Evolutionary conservation across 2,329 filamentous ascomycete species (phyloP), one percentile per base, ranked within the genome.

Genomic region (Chrysoporthe austroafricana): DNA sequence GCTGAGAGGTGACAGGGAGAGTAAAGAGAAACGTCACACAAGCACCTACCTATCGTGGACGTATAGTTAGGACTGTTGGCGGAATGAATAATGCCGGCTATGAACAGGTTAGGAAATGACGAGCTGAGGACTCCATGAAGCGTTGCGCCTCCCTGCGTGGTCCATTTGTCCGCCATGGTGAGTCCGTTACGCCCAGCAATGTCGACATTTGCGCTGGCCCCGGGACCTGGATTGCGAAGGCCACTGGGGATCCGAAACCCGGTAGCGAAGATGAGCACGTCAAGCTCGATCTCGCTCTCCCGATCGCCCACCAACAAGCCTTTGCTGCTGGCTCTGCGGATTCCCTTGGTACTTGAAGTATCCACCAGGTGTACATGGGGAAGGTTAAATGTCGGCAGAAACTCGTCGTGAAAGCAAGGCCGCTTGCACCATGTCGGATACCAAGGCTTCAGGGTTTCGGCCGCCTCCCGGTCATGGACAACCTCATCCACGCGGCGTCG

Each of bases 371-470:
- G 76, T 2, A 87, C 84, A 66, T 84, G 83, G 0, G 75, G 70
- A 16, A 69, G 73, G 70, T 87, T 87, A 79, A 86, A 86, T 0
- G 79, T 72, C 0, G 73, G 68, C 0, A 86, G 77, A 66, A 82
- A 85, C 8, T 81, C 79, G 66, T 85, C 81, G 70, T 84, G 82
- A 73, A 85, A 86, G 62, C 76, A 79, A 0, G 85, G 84, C 0
- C 84, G 79, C 70, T 86, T 86, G 75, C 84, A 87, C 78, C 80
- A 84, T 1, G 74, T 75, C 1, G 79, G 77, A 72, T 85, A 86
- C 82, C 82, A 86, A 0, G 84, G 78, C 70, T 84, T 82, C 11
- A 86, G 75, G 0, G 70, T 75, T 21, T 80, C 75, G 0, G 84
- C 84, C 0, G 77, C 81, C 0, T 68, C 71, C 5, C 71, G 72